Evolutionary conservation across 768 basidiomycete species (phyloP), one percentile per base, ranked within the genome.

Genomic region (Neoboletus subvelutipes): DNA sequence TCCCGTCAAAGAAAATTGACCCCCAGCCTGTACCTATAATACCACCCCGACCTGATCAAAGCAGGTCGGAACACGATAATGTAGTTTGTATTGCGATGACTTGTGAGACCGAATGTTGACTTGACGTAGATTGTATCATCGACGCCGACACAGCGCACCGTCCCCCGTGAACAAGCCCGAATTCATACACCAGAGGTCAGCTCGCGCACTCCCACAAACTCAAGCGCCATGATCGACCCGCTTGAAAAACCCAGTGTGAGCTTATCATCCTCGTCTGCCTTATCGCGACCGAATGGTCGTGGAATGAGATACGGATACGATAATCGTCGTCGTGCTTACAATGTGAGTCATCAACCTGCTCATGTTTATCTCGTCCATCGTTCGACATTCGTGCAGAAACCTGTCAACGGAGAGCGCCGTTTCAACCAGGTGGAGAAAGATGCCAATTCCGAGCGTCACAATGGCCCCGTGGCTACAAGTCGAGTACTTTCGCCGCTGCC

Each of bases 211-310:
- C 47, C 59, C 4, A 47, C 46, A 4, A 31, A 42, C 22, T 20
- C 42, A 17, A 34, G 17, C 2, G 2, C 13, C 10, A 7, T 17
- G 20, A 18, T 10, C 5, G 48, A 29, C 4, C n/a, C 55, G 9
- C 22, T 47, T 5, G 29, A 26, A 20, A 47, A 50, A 13, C 28
- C 9, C 15, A 40, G n/a, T 15, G 54, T 36, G 12, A 59, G 17
- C 34, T 26, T 62, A 22, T 54, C 63, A n/a, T 17, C 48, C 18
- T 57, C 67, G 0, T 56, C 67, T 1, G 59, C 59, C 33, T 26
- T 62, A 12, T 2, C 59, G 8, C 56, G 17, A 24, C 60, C 48
- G 9, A 22, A 2, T 42, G 20, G 18, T 11, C 56, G 46, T 45
- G n/a, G 36, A 40, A 40, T 5, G 33, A 18, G 13, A 26, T 1